Conservation (phyloP, 2,329 filamentous ascomycete species). For the Scytalidium sp. region DNA sequence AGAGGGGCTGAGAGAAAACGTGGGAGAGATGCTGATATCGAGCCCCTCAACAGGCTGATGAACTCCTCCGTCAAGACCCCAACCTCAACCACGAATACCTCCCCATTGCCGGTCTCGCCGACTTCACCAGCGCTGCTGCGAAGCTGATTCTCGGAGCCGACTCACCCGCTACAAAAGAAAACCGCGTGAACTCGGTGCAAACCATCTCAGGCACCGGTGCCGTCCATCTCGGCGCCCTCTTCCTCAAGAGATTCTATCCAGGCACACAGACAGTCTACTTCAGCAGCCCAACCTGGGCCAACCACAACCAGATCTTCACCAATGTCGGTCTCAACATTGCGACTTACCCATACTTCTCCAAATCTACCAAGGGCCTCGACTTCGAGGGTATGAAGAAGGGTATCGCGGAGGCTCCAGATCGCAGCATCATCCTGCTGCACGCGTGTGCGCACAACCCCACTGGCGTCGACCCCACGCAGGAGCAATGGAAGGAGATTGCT, state of each 20-base stretch:
- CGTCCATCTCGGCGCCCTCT: slow-evolving; percentile 87
- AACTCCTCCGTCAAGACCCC: slow-evolving; percentile 83
- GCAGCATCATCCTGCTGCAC: slow-evolving; percentile 86
- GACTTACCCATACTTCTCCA: slow-evolving; percentile 91
- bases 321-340: slow-evolving; percentile 79
- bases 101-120: slow-evolving; percentile 83
- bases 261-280: slow-evolving; percentile 78
- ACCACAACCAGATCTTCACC: slow-evolving; percentile 97
- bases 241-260: slow-evolving; percentile 88
- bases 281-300: slow-evolving; percentile 95
- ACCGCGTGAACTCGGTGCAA: slow-evolving; percentile 78
- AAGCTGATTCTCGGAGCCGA: slow-evolving; percentile 80
- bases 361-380: slow-evolving; percentile 85
- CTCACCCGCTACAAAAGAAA: slow-evolving; percentile 79
- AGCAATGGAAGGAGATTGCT: slow-evolving; percentile 93
- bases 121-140: slow-evolving; percentile 86
- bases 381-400: slow-evolving; percentile 81
- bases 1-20: slow-evolving; percentile 12
- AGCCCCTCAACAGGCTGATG: slow-evolving; percentile 73
- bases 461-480: slow-evolving; percentile 88
- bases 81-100: slow-evolving; percentile 97
- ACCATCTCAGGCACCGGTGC: slow-evolving; percentile 97
- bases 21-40: too few relatives aligned
- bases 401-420: slow-evolving; percentile 68
- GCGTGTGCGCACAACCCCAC: slow-evolving; percentile 98